Conservation (phyloP, 768 basidiomycete species). For the Gyrodon lividus region DNA sequence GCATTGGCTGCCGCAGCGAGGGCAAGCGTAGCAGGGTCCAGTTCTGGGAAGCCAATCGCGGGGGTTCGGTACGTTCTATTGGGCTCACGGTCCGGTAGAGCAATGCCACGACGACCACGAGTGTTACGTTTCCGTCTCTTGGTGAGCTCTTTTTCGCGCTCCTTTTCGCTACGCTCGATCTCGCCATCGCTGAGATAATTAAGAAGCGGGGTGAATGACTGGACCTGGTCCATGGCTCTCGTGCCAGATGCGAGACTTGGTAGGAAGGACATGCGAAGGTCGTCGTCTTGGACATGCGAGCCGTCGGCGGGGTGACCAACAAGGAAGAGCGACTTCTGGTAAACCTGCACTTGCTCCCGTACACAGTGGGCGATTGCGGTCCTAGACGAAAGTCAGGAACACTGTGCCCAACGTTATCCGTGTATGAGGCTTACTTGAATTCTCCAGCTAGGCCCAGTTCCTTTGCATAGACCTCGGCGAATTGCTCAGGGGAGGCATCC, state of each 20-base stretch:
- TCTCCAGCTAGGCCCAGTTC: slow-evolving; percentile 91
- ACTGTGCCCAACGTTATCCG: not conserved
- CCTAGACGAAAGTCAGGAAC: slow-evolving; percentile 41
- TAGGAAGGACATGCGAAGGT: slow-evolving; percentile 85
- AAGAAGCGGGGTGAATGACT: slow-evolving; percentile 83
- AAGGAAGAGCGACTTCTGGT: slow-evolving; percentile 89
- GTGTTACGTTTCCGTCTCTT: slow-evolving; percentile 84
- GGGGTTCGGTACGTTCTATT: slow-evolving; percentile 90
- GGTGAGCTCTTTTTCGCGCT: slow-evolving; percentile 89
- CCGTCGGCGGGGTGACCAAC: slow-evolving; percentile 87
- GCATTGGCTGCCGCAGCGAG: slow-evolving; percentile 62
- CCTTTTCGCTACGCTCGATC: slow-evolving; percentile 85
- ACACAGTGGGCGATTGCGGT: slow-evolving; percentile 96
- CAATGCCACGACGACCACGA: slow-evolving; percentile 75
- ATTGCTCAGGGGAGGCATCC: slow-evolving; percentile 84
- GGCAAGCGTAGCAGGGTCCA: slow-evolving; percentile 69
- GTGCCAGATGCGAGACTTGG: slow-evolving; percentile 73
- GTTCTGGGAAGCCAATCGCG: slow-evolving; percentile 79
- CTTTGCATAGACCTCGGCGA: slow-evolving; percentile 81
- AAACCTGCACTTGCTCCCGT: slow-evolving; percentile 89
- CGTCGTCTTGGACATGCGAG: slow-evolving; percentile 78
- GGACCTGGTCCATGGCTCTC: slow-evolving; percentile 75
- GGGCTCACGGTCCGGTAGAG: slow-evolving; percentile 90
- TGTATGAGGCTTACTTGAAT: slow-evolving; percentile 66
- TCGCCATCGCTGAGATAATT: slow-evolving; percentile 87